phyloP scores from a whole-genome alignment of 2,329 filamentous ascomycete genomes.

The Penicillium sp. region DNA sequence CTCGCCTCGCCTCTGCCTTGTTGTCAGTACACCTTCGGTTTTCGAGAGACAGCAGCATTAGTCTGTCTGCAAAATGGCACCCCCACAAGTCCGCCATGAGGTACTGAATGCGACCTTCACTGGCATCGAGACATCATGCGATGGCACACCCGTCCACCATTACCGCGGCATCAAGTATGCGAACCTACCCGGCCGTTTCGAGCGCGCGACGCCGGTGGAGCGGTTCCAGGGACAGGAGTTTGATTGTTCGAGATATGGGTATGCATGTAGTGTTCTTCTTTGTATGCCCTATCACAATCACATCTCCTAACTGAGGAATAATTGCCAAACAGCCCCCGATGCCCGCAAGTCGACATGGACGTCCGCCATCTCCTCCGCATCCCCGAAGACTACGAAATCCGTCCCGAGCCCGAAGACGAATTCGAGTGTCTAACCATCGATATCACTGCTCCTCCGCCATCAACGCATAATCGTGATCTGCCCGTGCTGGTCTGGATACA shows the following conservation, averaged over 20 bases:
- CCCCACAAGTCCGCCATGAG: slow-evolving; percentile 29
- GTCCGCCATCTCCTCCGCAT: slow-evolving; percentile 51
- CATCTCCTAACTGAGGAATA: background rate
- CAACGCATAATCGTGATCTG: slow-evolving; percentile 14
- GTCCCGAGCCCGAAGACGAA: slow-evolving; percentile 46
- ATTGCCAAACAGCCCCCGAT: slow-evolving; percentile 42
- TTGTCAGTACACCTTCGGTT: too few species aligned
- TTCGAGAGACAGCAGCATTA: background rate
- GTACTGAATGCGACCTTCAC: slow-evolving; percentile 34
- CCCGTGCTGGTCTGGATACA: slow-evolving; percentile 55
- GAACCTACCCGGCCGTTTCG: slow-evolving; percentile 36
- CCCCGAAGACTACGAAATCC: slow-evolving; percentile 39
- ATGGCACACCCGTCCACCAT: slow-evolving; percentile 28
- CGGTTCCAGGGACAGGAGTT: slow-evolving; percentile 33
- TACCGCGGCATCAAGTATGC: slow-evolving; percentile 41
- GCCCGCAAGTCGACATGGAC: slow-evolving; percentile 49
- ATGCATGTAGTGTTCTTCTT: slow-evolving; percentile 1
- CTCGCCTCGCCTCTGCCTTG: background rate
- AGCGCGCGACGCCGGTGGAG: slow-evolving; percentile 31
- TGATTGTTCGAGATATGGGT: slow-evolving; percentile 43
- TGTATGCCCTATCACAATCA: background rate
- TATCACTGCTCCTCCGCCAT: slow-evolving; percentile 36
- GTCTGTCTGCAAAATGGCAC: slow-evolving; percentile 24
- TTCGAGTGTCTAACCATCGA: slow-evolving; percentile 52
- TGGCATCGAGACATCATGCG: slow-evolving; percentile 25